Evolutionary conservation across 164 flowering plant genomes (phyloP), one percentile per base, ranked within the genome.

Genomic region (Vitis labrusca): DNA sequence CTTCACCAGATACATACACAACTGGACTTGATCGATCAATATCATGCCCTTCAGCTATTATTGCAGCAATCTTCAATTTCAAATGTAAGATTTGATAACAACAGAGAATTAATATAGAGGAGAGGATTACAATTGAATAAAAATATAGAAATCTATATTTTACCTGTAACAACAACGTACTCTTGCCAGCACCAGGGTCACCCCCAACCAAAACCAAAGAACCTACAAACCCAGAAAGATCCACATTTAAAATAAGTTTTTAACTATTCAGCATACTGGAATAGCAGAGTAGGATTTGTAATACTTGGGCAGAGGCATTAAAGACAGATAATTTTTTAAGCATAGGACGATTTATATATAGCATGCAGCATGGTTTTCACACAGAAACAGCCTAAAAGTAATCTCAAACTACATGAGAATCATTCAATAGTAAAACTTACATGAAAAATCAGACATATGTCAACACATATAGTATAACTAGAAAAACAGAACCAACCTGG

Each of bases 141-240:
- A 17, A 9, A 50, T 30, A 16, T 15, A 19, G 15, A 44, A 65
- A 23, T 47, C 16, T 9, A 65, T 51, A 13, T 52, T 14, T 49
- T 72, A 91, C 98, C 98, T 93, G 97, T 82, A 96, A 83, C 73
- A 92, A 66, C 23, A 96, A 64, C 10, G 99, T 96, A 77, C 98
- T 93, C 82, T 96, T 96, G 65, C 99, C 99, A 81, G 93, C 93
- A 72, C 99, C 99, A 69, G 97, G 99, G 83, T 96, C 99, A 66
- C 99, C 99, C 61, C 99, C 99, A 74, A 96, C 78, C 79, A 96
- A 85, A 72, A 89, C 83, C 80, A 96, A 77, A 71, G 95, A 96
- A 60, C 99, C 99, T 95, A 74, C 47, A 72, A 57, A 75, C 48
- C 23, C 47, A 65, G 56, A 70, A 66, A 10, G 53, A 64, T 1